Evolutionary conservation across 208 protist species (phyloP), one percentile per base, ranked within the genome.

Genomic region (Zelonia costaricensis): DNA sequence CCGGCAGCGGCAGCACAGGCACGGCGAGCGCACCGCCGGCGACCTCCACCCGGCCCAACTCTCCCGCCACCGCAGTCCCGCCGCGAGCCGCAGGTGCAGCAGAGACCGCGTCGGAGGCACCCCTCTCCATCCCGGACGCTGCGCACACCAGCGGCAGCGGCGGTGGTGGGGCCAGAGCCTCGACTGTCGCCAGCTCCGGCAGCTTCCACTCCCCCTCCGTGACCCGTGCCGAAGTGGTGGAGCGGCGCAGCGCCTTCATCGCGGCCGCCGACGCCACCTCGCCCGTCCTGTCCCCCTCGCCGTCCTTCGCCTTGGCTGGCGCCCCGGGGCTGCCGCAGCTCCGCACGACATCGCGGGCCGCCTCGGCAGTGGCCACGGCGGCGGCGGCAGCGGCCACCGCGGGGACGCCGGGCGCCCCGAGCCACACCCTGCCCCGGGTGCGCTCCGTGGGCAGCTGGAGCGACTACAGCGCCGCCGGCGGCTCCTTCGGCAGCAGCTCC

Each of bases 191-290:
- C 36, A 3, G 27, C 13, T 57, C 20, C 9, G 33, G 20, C 15
- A 23, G 22, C 13, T 45, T 15, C n/a, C 40, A 33, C 36, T 3
- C 8, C 12, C 38, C 42, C 35, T 23, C 33, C 20, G 27, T 16
- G 30, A 30, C 63, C n/a, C 16, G 63, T 13, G 39, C 30, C 6
- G 28, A 62, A 20, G 54, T 46, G 38, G 30, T 61, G 35, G 54
- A 35, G 30, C 46, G 54, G 4, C 54, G 45, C 9, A 61, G 54
- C 16, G 43, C 45, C 18, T 62, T 62, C 27, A 22, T 62, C 10
- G 54, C 46, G 23, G 64, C 47, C 20, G 55, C 45, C 13, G 22
- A 30, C 15, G 8, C 53, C 6, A 33, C 13, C 22, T 36, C 13
- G 22, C 18, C 36, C 3, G 31, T 16, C 12, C 18, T 13, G 15